Base-by-base conservation (phyloP, 2,329 filamentous ascomycete species). In the Keithomyces neogunnii region DNA sequence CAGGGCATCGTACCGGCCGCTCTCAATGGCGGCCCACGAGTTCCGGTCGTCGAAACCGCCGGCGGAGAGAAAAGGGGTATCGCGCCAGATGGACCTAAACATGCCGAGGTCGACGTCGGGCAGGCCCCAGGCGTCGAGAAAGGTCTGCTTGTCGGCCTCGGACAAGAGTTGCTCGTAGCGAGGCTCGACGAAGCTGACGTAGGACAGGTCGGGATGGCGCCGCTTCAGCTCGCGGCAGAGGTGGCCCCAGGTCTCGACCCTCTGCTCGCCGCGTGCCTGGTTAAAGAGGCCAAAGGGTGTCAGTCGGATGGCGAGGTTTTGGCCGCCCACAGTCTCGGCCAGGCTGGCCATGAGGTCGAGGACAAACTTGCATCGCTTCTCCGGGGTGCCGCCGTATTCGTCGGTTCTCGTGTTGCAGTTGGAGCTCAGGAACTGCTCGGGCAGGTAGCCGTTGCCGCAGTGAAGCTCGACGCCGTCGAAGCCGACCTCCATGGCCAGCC, bases 151-250 rank as follows among this genome's bases (percentile, higher is more conserved):
- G 57, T 78, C 73, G 9, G 66, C 60, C 11, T 67, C 62, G 32
- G 68, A 73, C 55, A 74, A 71, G 38, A 80, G 69, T 59, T 80
- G 76, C 52, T 81, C 77, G 58, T 70, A 80, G 13, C 73, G 68
- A 55, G 77, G 76, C 61, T 81, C 78, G 46, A 81, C 68, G 44
- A 81, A 77, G 63, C 73, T 76, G 13, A 81, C 72, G 54, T 81
- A 81, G 3, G 73, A 73, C n/a, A 80, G 60, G 3, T 61, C 56
- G 0, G 73, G 73, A 8, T 69, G 63, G 4, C 61, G 58, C 46
- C 60, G 59, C 60, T 80, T 80, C 53, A 81, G 58, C 53, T 73
- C 66, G 40, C 65, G 64, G 54, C 74, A 79, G 5, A 81, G 64
- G 53, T 73, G 63, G 2, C 68, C 66, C 74, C 76, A 81, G 0